These are phyloP conservation scores for Penicillium paxilli DNA, from an alignment of 495 filamentous ascomycete genomes.

Conservation along the genomic window DNA sequence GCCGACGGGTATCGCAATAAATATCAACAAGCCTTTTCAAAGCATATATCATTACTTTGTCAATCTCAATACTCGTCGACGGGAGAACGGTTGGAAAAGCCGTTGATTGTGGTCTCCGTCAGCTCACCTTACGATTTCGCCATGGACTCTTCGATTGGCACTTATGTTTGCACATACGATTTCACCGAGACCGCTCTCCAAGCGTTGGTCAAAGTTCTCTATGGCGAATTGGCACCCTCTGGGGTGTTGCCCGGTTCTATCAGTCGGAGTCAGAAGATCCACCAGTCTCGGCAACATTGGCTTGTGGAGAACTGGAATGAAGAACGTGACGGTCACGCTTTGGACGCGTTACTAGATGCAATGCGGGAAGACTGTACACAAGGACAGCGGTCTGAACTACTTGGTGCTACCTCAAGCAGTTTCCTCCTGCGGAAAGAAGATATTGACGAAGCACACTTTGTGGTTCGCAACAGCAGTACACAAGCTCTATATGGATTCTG, in stretches of 20 bases:
- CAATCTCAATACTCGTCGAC: slow-evolving; percentile 61
- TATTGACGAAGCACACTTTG: slow-evolving; percentile 79
- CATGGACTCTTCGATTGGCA: slow-evolving; percentile 82
- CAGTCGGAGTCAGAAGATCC: slow-evolving; percentile 75
- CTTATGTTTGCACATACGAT: slow-evolving; percentile 91
- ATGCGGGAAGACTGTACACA: slow-evolving; percentile 59
- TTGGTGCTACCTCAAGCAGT: slow-evolving; percentile 67
- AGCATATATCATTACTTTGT: slow-evolving; percentile 93
- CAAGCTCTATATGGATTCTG: slow-evolving; percentile 86
- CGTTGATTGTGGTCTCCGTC: slow-evolving; percentile 80
- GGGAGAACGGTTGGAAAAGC: slow-evolving; percentile 60
- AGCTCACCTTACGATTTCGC: slow-evolving; percentile 94
- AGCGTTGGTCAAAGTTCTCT: slow-evolving; percentile 76
- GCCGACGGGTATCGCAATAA: slow-evolving; percentile 88
- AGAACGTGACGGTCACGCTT: slow-evolving; percentile 67
- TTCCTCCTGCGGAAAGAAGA: slow-evolving; percentile 69
- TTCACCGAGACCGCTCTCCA: slow-evolving; percentile 88
- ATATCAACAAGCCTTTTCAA: slow-evolving; percentile 88
- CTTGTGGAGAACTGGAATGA: slow-evolving; percentile 83
- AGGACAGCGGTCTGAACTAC: slow-evolving; percentile 58
- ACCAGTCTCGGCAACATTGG: slow-evolving; percentile 84
- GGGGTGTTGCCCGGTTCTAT: slow-evolving; percentile 79
- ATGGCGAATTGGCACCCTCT: slow-evolving; percentile 71
- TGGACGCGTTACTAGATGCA: slow-evolving; percentile 66
- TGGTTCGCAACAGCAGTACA: slow-evolving; percentile 88